Evolutionary conservation across 164 flowering plant genomes (phyloP), one percentile per base, ranked within the genome.

Genomic region (Brasenia schreberi): DNA sequence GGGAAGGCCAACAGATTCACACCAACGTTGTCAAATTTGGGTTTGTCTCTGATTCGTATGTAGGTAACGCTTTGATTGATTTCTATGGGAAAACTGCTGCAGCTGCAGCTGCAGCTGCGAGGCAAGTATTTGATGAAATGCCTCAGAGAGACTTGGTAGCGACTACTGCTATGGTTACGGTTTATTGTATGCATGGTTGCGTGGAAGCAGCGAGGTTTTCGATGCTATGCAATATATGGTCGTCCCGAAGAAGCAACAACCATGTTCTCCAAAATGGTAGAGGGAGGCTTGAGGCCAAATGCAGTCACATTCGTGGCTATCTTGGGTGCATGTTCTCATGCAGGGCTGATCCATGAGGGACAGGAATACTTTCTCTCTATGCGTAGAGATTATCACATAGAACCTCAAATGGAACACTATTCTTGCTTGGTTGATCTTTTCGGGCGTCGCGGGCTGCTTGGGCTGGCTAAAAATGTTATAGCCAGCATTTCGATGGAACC

Each of bases 401-500:
- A 39, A 63, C 78, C 78, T 16, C 53, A 56, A 60, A 69, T 65
- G 67, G 72, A 69, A 61, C 78, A 71, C 42, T 75, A 68, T 69
- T 64, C 70, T 39, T 75, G 78, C 45, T 63, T 75, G 70, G 72
- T 69, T 39, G 78, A 75, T 62, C 67, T 72, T 44, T 74, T 72
- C 42, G 70, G 75, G 16, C 68, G 73, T 49, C 63, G 68, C 2
- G 75, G 78, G 53, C 18, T 2, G 19, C 5, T 76, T 6, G 63
- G 70, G 4, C 71, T 61, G 67, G 74, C 74, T 65, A 67, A 53
- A 67, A 44, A 43, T 10, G 61, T 72, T 18, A 67, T 75, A 61
- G 52, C 60, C 53, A 44, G 18, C 10, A 76, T 76, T 71, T 73
- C 71, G 45, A 44, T 70, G 19, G 74, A 70, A 59, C 76, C 79